A percentile compares a stretch with the other conserved stretches of the same genome.
Conservation (phyloP, 1,284 basidiomycete species). For the Coriolopsis trogii region DNA sequence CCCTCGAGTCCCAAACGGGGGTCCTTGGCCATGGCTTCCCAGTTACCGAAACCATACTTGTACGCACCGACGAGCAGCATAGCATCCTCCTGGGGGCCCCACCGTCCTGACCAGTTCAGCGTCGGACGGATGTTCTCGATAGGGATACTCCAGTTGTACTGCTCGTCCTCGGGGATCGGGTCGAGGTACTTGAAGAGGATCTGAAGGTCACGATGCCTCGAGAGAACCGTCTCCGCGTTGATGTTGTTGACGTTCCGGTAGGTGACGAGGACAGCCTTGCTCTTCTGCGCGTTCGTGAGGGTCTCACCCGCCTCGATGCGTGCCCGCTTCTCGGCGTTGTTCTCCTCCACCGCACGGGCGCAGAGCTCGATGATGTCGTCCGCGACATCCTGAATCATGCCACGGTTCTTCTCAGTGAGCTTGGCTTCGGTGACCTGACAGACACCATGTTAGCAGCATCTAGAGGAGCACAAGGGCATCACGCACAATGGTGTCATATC, state of each 20-base stretch:
- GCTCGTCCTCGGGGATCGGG: slow-evolving; percentile 64
- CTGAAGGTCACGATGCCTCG: slow-evolving; percentile 87
- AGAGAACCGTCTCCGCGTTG: slow-evolving; percentile 97
- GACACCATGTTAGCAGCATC: slow-evolving; percentile 8
- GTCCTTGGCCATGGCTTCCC: slow-evolving; percentile 96
- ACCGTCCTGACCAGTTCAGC: slow-evolving; percentile 94
- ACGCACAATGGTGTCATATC: slow-evolving; percentile 92
- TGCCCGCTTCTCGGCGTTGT: slow-evolving; percentile 78
- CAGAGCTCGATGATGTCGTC: slow-evolving; percentile 94
- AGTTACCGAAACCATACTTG: slow-evolving; percentile 94
- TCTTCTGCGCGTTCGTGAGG: slow-evolving; percentile 84
- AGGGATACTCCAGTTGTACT: slow-evolving; percentile 83
- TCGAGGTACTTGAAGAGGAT: slow-evolving; percentile 86
- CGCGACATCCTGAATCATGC: slow-evolving; percentile 88
- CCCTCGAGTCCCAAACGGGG: slow-evolving; percentile 80
- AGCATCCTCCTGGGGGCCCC: slow-evolving; percentile 93
- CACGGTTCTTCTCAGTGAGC: slow-evolving; percentile 92
- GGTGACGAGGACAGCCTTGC: slow-evolving; percentile 93
- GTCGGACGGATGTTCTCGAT: slow-evolving; percentile 93
- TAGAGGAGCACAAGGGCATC: slow-evolving; percentile 3
- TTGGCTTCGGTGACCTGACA: slow-evolving; percentile 87
- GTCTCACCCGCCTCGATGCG: slow-evolving; percentile 85
- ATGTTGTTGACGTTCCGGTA: slow-evolving; percentile 91
- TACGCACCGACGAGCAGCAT: slow-evolving; percentile 94
- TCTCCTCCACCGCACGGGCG: slow-evolving; percentile 82